Base-by-base conservation (phyloP, 2,329 filamentous ascomycete genomes). In the Arthrobotrys iridis region DNA sequence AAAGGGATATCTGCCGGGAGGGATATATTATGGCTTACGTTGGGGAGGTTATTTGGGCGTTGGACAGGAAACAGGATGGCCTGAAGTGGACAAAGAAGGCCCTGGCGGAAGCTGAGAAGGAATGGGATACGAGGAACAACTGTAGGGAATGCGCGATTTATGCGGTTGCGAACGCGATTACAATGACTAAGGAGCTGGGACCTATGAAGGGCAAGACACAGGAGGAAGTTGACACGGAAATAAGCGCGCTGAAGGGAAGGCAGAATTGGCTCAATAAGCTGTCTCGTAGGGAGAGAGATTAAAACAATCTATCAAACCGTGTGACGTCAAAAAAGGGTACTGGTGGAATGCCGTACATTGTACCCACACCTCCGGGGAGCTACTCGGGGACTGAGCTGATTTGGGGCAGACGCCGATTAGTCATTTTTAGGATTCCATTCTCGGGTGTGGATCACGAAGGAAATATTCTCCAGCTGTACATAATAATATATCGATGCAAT, bases 21-120 rank as follows among this genome's bases (percentile, higher is more conserved):
- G 78, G 77, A 13, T 72, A 66, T 40, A 71, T 77, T 4, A 77
- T 78, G 78, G 71, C 77, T 20, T 78, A 78, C 48, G 62, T 80
- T 43, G 79, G 78, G 15, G 79, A 80, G 73, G 62, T 80, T 15
- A 20, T 80, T 57, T 80, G 79, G 75, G 77, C 79, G 24, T 57
- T 78, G 50, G 78, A 78, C 8, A 77, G 79, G 26, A 73, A 67
- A 37, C 46, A 48, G 15, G 68, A 79, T 55, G 79, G 79, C 3
- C 45, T 79, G 7, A 73, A 71, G 40, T 79, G 78, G 79, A 78
- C 50, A 13, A 77, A 76, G 48, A 70, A 77, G 65, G 78, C 78
- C 37, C 76, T 78, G 22, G 58, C 57, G 22, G 78, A 60, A 73
- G 77, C 72, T 33, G 72, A 58, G 26, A 62, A 26, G 46, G 60